Base-by-base conservation (phyloP, 768 basidiomycete genomes). In the Suillus cothurnatus region DNA sequence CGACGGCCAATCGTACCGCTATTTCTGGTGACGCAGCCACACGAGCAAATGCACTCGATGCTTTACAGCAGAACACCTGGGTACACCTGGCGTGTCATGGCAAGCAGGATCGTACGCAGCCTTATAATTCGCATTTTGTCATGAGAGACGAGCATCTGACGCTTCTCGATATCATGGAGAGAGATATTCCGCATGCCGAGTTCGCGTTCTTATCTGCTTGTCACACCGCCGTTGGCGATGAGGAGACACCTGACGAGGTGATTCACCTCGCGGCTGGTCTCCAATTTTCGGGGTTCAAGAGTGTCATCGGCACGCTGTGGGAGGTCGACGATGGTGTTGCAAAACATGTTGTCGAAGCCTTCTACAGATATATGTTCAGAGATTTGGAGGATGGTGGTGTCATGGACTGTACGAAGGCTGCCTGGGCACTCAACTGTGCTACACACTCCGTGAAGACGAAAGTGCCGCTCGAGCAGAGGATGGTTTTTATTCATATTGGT, bases 51-150 rank as follows among this genome's bases (percentile, higher is more conserved):
- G 74, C 70, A 0, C 60, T 72, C 6, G 0, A 36, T 0, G 69
- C 66, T 4, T 64, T 77, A 5, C 21, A 55, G 6, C 61, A 66
- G 6, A 71, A 76, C 61, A 11, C 61, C 0, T 77, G 76, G 74
- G 70, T 70, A 0, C 77, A 78, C 52, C 61, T 79, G 4, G 77
- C 76, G 0, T 79, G 77, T 19, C 77, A 78, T 26, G 74, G 78
- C 0, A 53, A 49, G 0, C 73, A 73, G 7, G 57, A 72, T 43
- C 3, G 39, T 2, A 36, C 47, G 0, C 66, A 71, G 3, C 78
- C 78, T 4, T 72, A 73, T 5, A 56, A 72, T 3, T 74, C 78
- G 0, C 62, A 71, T 2, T 73, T 78, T 11, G 65, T 50, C 26
- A 50, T 50, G 49, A 49, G 23, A 15, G 47, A 49, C 2, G 14